Base-by-base conservation (phyloP, 2,329 filamentous ascomycete species). In the Diaporthe citrichinensis region DNA sequence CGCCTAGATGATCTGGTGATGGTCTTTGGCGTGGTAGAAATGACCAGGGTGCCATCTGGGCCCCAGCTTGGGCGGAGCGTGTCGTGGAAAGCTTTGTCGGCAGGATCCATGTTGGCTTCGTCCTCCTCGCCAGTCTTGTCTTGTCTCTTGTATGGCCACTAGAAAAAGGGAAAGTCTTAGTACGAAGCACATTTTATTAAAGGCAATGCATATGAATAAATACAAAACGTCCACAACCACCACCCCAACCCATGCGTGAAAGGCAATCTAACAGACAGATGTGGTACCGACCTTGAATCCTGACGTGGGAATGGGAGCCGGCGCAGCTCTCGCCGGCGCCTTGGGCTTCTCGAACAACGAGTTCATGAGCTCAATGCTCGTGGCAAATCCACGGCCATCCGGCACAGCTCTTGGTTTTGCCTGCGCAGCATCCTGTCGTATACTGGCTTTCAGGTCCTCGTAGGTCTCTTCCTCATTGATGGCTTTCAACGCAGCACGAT, bases 281-380 rank as follows among this genome's bases (percentile, higher is more conserved):
- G 83, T 82, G 80, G 87, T 85, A 96, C 96, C 94, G 92, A 98
- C 97, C 96, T 98, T 89, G 85, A 96, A 94, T 82, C 94, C 94
- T 85, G 91, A 91, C 80, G 87, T 86, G 76, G 88, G 84, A 78
- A 87, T 81, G 49, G 87, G 85, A 78, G 86, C 87, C 80, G 89
- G 88, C 73, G 88, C 83, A 72, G 88, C 90, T 80, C 90, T 87
- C 72, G 86, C 84, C 78, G 88, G 88, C 72, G 88, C 88, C 86
- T 90, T 92, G 78, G 92, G 89, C 84, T 93, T 91, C 83, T 94
- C 94, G 84, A 97, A 98, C 74, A 98, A 87, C 65, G 95, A 98
- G 83, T 98, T 96, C 95, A 98, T 98, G 83, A 98, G 87, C 86
- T 98, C 97, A 85, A 98, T 98, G 81, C 94, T 96, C 28, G 94